These are phyloP conservation scores for Apocynum venetum DNA, from an alignment of 257 asterid species.

Conservation along the genomic window DNA sequence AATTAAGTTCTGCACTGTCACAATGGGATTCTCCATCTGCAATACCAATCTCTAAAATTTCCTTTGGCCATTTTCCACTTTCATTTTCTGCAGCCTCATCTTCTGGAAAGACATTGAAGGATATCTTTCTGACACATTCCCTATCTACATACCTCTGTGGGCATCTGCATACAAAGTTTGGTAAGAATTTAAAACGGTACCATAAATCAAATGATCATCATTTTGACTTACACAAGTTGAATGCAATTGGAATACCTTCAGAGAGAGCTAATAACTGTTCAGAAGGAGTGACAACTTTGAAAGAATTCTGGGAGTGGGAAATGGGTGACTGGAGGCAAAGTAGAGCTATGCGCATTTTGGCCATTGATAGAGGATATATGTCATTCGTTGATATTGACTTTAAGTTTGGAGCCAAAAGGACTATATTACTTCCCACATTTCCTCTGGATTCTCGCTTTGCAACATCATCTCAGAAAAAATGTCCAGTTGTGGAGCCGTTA, in stretches of 20 bases:
- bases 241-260: conserved; percentile 43
- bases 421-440: conserved; percentile 72
- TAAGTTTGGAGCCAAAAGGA: conserved; percentile 49
- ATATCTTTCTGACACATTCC: conserved; percentile 46
- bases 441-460: conserved; percentile 81
- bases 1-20: conserved; percentile 61
- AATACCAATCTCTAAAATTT: conserved; percentile 52
- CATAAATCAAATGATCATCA: conserved; percentile 41
- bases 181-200: conserved; percentile 71
- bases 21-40: conserved; percentile 53
- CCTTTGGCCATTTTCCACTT: conserved; percentile 92
- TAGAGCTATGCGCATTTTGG: conserved; percentile 82
- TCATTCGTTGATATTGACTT: conserved; percentile 73
- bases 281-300: conserved; percentile 15
- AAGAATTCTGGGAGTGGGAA: conserved; percentile 94
- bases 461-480: conserved; percentile 35
- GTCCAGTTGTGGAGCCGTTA: conserved; percentile 33
- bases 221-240: conserved; percentile 48
- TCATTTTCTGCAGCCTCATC: conserved; percentile 78
- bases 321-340: conserved; percentile 94
- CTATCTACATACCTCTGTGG: conserved; percentile 81
- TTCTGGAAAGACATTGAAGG: conserved; percentile 68
- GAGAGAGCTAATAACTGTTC: conserved; percentile 35
- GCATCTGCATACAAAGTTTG: conserved; percentile 78
- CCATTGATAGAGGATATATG: conserved; percentile 67